phyloP scores from a whole-genome alignment of 371 early-diverging fungal species.

The Capillidium rhysosporum region DNA sequence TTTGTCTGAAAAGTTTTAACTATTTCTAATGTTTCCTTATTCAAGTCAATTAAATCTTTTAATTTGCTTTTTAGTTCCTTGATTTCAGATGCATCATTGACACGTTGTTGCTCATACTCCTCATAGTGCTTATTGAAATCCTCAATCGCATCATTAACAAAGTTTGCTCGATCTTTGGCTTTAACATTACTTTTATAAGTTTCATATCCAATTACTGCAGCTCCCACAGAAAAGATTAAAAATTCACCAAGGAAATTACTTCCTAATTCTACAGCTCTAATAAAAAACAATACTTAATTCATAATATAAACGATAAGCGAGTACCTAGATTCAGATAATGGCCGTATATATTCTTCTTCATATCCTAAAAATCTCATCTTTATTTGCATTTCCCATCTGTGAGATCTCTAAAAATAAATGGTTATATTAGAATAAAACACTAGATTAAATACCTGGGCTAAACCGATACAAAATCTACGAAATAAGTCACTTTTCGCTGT shows the following conservation, averaged over 20 bases:
- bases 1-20: no score
- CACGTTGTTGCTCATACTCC: neutral
- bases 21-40: no score
- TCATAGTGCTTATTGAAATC: neutral
- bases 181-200: neutral
- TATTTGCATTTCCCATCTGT: slow-evolving; percentile 52
- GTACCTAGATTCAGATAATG: slow-evolving; percentile 55
- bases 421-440: neutral
- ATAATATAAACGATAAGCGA: neutral
- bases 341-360: slow-evolving; percentile 56
- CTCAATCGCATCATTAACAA: slow-evolving; percentile 5
- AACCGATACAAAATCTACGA: slow-evolving; percentile 2
- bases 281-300: neutral
- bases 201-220: neutral
- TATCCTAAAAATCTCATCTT: slow-evolving; percentile 75
- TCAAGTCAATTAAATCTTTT: no score
- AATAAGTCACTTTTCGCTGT: slow-evolving; percentile 2
- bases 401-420: slow-evolving; percentile 18
- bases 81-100: no score
- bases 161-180: neutral
- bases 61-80: no score
- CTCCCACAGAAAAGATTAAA: slow-evolving; percentile 69
- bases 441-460: slow-evolving; percentile 5
- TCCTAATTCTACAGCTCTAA: slow-evolving; percentile 67
- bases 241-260: slow-evolving; percentile 73